A percentile compares a stretch with the other conserved stretches of the same genome.
These are phyloP conservation scores for Athelia sp. DNA, from an alignment of 1,284 basidiomycete species.

Conservation along the genomic window DNA sequence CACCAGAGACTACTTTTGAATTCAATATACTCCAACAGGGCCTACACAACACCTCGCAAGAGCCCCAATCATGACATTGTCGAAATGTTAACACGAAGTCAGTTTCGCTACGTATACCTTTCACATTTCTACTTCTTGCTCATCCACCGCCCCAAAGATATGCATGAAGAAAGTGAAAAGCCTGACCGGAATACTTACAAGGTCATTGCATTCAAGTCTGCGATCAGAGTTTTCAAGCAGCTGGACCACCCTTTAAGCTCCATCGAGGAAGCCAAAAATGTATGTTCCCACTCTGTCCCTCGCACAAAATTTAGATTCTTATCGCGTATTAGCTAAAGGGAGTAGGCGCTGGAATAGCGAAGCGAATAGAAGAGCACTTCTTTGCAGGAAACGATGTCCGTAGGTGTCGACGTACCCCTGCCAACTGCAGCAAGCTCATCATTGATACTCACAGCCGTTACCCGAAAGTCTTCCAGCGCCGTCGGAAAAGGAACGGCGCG, in stretches of 20 bases:
- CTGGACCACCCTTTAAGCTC: slow-evolving; percentile 36
- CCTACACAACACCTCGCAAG: background rate
- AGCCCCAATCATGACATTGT: slow-evolving; percentile 36
- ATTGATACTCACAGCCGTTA: slow-evolving; percentile 4
- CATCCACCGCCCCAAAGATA: slow-evolving; percentile 24
- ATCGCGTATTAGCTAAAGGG: slow-evolving; percentile 30
- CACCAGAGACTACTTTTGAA: too few relatives aligned
- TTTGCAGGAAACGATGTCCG: slow-evolving; percentile 29
- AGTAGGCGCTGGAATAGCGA: slow-evolving; percentile 35
- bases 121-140: slow-evolving; percentile 2
- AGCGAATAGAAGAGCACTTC: slow-evolving; percentile 36
- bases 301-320: background rate
- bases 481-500: slow-evolving; percentile 14
- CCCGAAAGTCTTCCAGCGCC: slow-evolving; percentile 5
- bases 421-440: background rate
- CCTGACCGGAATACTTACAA: slow-evolving; percentile 39
- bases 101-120: background rate
- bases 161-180: slow-evolving; percentile 35
- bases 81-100: slow-evolving; percentile 36
- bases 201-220: slow-evolving; percentile 42
- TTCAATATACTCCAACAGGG: background rate
- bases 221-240: slow-evolving; percentile 34
- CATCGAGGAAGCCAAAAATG: slow-evolving; percentile 33
- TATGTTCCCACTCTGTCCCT: slow-evolving; percentile 12
- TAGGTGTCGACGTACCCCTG: slow-evolving; percentile 17